Evolutionary conservation across 1,284 basidiomycete species (phyloP).

Genomic region (Anthracocystis setariae): DNA sequence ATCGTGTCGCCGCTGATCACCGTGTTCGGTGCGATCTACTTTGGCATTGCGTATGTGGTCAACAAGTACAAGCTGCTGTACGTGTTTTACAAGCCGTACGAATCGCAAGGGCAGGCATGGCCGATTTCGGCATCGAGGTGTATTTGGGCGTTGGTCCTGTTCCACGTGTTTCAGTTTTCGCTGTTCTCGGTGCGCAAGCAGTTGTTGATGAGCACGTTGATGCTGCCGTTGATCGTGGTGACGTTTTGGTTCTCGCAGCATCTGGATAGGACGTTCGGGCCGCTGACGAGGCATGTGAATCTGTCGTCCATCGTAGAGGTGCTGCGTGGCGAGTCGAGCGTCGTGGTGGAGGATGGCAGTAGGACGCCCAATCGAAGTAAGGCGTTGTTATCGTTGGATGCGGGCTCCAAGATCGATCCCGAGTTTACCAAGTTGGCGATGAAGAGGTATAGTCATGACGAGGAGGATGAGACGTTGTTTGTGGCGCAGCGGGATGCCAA

Average conservation of each 20-base stretch:
- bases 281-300: constrained; percentile 78
- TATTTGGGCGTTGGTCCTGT: constrained; percentile 64
- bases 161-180: constrained; percentile 65
- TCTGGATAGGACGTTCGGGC: constrained; percentile 77
- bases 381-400: constrained; percentile 30
- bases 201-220: constrained; percentile 78
- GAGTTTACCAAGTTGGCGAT: constrained; percentile 45
- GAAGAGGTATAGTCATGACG: constrained; percentile 77
- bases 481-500: constrained; percentile 72
- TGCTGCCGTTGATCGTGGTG: constrained; percentile 80
- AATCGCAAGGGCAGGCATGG: constrained; percentile 92
- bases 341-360: constrained; percentile 4
- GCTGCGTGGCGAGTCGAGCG: constrained; percentile 32
- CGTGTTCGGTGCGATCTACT: constrained; percentile 93
- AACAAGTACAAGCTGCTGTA: constrained; percentile 98
- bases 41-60: constrained; percentile 81
- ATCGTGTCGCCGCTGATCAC: constrained; percentile 93
- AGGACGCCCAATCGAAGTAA: constrained; percentile 25
- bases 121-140: constrained; percentile 71
- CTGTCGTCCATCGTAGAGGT: constrained; percentile 57
- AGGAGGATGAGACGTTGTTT: constrained; percentile 93
- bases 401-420: constrained; percentile 30
- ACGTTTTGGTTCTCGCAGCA: constrained; percentile 84
- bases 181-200: constrained; percentile 86
- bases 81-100: constrained; percentile 92